Evolutionary conservation across 192 early-diverging fungal genomes (phyloP), one percentile per base, ranked within the genome.

Genomic region (Coemansia sp.): DNA sequence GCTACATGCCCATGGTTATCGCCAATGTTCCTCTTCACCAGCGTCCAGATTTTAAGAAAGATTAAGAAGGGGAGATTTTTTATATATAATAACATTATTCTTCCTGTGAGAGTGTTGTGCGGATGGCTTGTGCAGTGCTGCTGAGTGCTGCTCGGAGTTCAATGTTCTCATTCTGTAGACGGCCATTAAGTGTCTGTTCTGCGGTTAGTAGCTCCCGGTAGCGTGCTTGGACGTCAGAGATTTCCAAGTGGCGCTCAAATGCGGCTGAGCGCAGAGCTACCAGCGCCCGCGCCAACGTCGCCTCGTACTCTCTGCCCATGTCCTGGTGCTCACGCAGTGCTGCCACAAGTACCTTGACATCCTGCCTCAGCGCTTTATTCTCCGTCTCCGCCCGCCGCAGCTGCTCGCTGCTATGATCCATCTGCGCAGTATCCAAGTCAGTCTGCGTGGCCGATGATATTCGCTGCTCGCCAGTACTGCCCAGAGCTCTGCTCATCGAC

Each of bases 1-100:
- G 90, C 46, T 95, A 96, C 74, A 89, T 89, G 13, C 83, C 78
- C 12, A 78, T 77, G 55, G 57, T 70, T 27, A 84, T 84, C 53
- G 82, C 82, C 80, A 72, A 84, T 27, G 75, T 84, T 10, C 82
- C 82, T 15, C 40, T 80, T 1, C 74, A 77, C 40, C 82, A 84
- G 65, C 74, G 76, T 50, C 68, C 78, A 4, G 81, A 76, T 1
- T 78, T 75, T 13, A 75, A 71, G 39, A 70, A 64, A 29, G 27
- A 27, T 27, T 27, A 27, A 27, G 27, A 27, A 1, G 27, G 27
- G 27, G 27, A 27, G 1, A 1, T 27, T 27, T 27, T 27, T 1
- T 27, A 27, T 27, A 27, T 27, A 27, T 27, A 27, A 61, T 41
- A 22, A 61, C 24, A 31, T 36, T 52, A 27, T 69, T 62, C 33